Evolutionary conservation across 1,139 yeast species (phyloP).

Genomic region (Eremothecium sinecaudum): DNA sequence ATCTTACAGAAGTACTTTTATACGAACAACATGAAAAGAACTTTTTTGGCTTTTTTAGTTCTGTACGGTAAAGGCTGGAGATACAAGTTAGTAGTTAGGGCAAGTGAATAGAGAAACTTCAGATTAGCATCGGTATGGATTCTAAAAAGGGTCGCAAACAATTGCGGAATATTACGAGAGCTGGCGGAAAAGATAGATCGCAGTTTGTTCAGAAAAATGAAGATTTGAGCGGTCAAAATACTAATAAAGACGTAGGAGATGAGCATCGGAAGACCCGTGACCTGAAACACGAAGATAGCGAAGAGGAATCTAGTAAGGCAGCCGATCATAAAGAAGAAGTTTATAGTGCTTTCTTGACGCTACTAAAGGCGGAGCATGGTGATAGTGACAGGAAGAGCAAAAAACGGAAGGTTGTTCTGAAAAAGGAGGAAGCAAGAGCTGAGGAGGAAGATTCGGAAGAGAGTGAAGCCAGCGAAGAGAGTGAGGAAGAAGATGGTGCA

Average conservation of each 20-base stretch:
- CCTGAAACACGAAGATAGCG: neutral
- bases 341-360: constrained; percentile 66
- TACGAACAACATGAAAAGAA: too few species aligned
- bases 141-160: constrained; percentile 44
- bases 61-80: too few species aligned
- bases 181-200: constrained; percentile 33
- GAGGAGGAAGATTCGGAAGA: constrained; percentile 31
- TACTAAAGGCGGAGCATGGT: constrained; percentile 47
- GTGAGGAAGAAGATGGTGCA: constrained; percentile 32
- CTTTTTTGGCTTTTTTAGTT: too few species aligned
- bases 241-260: constrained; percentile 7
- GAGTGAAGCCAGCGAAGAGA: constrained; percentile 34
- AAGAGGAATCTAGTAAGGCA: neutral
- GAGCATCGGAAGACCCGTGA: constrained; percentile 6
- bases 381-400: constrained; percentile 24
- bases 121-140: too few species aligned
- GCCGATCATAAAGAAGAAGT: constrained; percentile 26
- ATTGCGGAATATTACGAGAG: constrained; percentile 49
- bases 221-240: constrained; percentile 13
- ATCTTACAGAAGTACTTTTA: too few species aligned
- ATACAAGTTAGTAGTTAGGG: too few species aligned
- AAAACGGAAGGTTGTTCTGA: constrained; percentile 17
- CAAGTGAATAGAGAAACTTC: too few species aligned
- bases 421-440: constrained; percentile 22
- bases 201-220: constrained; percentile 13